Base-by-base conservation (phyloP, 2,329 filamentous ascomycete species). In the Aspergillus sp. region DNA sequence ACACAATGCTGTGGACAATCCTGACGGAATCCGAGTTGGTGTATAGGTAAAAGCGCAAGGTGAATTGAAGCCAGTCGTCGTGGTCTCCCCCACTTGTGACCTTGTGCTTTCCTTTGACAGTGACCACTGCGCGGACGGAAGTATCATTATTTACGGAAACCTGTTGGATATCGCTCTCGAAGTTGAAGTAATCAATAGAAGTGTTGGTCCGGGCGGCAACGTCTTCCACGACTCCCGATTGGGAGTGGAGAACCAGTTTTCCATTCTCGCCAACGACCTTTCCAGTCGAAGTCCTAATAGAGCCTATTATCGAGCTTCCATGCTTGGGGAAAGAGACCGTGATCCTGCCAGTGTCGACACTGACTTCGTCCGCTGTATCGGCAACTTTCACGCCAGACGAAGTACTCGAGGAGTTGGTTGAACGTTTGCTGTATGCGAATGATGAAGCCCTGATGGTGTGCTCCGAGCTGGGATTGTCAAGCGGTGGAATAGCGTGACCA, bases 21-120 rank as follows among this genome's bases (percentile, higher is more conserved):
- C 73, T 71, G 38, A 83, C 75, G 0, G 76, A 71, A 41, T 79
- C 74, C 0, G 80, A 82, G 51, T 77, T 69, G 25, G 75, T 70
- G 55, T 83, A 83, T 0, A 83, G 62, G 49, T 83, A 83, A 53
- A 83, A 81, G 1, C 80, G 73, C 2, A 81, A 54, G 3, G 70
- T 69, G 52, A 78, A 83, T 0, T 75, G 78, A 1, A 83, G 65
- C 77, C 76, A 81, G 13, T 74, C 65, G 2, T 63, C 66, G 46
- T 75, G 73, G 5, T 60, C 53, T 1, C 62, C 53, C 7, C 62
- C 59, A 17, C 58, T 51, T 45, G 49, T 55, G 1, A 66, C 54
- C 10, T 66, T 49, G 38, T 73, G 70, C 17, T 62, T 64, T n/a
- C 70, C 70, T 13, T 64, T 58, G 4, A 73, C 60, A 1, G 68